Percentiles rank a stretch among this genome's conserved stretches.
phyloP scores from a whole-genome alignment of 306 rosid genomes.

The Vigna angularis region DNA sequence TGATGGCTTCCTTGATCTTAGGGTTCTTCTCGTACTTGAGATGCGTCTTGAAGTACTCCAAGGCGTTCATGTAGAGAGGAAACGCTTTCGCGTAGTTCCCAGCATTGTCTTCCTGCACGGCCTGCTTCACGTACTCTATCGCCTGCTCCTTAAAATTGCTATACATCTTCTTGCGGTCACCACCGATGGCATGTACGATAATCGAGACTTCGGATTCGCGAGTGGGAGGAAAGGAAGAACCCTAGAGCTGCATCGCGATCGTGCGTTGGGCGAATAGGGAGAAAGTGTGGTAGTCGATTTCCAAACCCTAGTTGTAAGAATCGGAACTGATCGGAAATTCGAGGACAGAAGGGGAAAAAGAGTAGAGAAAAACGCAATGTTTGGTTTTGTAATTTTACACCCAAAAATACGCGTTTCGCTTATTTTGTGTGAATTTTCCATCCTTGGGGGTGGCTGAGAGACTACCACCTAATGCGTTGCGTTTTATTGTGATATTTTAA shows the following conservation, averaged over 20 bases:
- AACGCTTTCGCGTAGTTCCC: slow-evolving; percentile 98
- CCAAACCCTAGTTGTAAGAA: slow-evolving; percentile 23
- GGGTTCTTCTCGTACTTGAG: slow-evolving; percentile 98
- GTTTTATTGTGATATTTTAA: neutral
- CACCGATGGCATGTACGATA: slow-evolving; percentile 42
- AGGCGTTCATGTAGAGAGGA: slow-evolving; percentile 93
- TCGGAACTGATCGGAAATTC: slow-evolving; percentile 26
- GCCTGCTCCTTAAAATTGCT: slow-evolving; percentile 99
- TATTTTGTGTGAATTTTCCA: neutral
- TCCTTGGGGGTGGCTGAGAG: neutral
- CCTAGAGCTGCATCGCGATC: slow-evolving; percentile 47
- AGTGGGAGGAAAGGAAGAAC: slow-evolving; percentile 22
- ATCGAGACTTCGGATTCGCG: neutral
- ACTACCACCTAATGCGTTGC: neutral
- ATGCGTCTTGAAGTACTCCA: slow-evolving; percentile 95
- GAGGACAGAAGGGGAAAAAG: neutral
- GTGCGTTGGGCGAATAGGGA: neutral
- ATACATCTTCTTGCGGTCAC: slow-evolving; percentile 62
- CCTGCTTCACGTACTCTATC: slow-evolving; percentile 96
- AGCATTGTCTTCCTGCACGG: slow-evolving; percentile 89
- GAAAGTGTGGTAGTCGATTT: neutral
- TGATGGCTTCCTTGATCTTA: slow-evolving; percentile 91
- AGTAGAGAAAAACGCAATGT: neutral
- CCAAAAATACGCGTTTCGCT: neutral
- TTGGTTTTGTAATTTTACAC: neutral